Evolutionary conservation across 805 yeast species (phyloP).

Genomic region (Wickerhamomyces alni): DNA sequence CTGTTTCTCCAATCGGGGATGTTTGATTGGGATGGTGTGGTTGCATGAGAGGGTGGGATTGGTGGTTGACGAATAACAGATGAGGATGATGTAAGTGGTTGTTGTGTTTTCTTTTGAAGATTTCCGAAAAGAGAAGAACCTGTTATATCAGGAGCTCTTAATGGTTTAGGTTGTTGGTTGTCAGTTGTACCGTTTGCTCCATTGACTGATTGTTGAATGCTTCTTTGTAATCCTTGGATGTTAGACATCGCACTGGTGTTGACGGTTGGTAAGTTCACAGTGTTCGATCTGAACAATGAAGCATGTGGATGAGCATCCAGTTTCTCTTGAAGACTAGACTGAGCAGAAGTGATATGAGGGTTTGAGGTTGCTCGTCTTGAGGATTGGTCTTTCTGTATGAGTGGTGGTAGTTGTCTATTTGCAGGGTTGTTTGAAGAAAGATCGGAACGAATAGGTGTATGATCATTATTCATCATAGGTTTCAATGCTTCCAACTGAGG

Average conservation of each 20-base stretch:
- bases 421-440: neutral
- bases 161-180: neutral
- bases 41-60: neutral
- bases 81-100: neutral
- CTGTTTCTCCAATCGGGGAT: neutral
- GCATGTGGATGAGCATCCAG: constrained; percentile 3
- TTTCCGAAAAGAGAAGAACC: neutral
- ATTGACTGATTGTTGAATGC: neutral
- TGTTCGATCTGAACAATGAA: constrained; percentile 6
- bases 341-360: constrained; percentile 10
- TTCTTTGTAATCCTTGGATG: constrained; percentile 7
- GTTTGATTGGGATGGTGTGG: neutral
- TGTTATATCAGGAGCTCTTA: neutral
- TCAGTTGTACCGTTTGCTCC: neutral
- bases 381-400: neutral
- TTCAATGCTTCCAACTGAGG: neutral
- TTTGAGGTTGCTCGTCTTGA: constrained; percentile 4
- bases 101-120: neutral
- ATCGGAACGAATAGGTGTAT: neutral
- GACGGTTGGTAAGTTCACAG: constrained; percentile 2
- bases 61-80: neutral
- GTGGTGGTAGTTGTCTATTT: no score
- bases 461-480: neutral
- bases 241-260: constrained; percentile 9
- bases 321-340: constrained; percentile 9